Conservation (phyloP, 2,329 filamentous ascomycete genomes). For the Blastomyces silverae region DNA sequence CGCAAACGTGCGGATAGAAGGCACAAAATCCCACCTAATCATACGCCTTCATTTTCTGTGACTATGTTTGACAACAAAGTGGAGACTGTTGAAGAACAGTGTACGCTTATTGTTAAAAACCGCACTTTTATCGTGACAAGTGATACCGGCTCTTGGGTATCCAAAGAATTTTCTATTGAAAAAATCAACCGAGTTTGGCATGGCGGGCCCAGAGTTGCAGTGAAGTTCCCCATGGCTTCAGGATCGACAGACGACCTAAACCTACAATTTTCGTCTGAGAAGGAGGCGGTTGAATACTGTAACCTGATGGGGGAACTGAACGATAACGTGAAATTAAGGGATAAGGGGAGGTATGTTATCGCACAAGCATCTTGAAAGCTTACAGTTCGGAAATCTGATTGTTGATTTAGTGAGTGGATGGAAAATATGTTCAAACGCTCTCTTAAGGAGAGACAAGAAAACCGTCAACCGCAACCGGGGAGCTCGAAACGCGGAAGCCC, state of each 20-base stretch:
- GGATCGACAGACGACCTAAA: conserved; percentile 22
- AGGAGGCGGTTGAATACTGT: conserved; percentile 25
- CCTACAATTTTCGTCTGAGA: conserved; percentile 27
- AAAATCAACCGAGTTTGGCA: conserved; percentile 4
- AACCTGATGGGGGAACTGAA: conserved; percentile 17
- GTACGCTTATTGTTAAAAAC: conserved; percentile 2
- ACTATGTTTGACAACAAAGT: background rate
- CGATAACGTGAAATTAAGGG: conserved; percentile 17
- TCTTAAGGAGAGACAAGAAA: conserved; percentile 6
- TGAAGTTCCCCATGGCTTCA: background rate
- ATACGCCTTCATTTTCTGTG: background rate
- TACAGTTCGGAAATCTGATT: conserved; percentile 8
- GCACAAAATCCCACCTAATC: background rate
- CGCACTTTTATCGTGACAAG: background rate
- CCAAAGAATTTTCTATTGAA: background rate
- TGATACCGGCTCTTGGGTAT: background rate
- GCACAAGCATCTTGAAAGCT: background rate
- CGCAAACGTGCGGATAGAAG: conserved; percentile 1
- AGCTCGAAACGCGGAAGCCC: conserved; percentile 28
- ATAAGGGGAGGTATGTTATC: conserved; percentile 27
- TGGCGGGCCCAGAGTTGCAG: background rate
- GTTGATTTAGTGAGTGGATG: conserved; percentile 30
- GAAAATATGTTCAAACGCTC: conserved; percentile 27
- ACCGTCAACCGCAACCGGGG: conserved; percentile 16
- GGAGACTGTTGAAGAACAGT: background rate